Conservation (phyloP, 345 rosid genomes). For the Alliaria petiolata region DNA sequence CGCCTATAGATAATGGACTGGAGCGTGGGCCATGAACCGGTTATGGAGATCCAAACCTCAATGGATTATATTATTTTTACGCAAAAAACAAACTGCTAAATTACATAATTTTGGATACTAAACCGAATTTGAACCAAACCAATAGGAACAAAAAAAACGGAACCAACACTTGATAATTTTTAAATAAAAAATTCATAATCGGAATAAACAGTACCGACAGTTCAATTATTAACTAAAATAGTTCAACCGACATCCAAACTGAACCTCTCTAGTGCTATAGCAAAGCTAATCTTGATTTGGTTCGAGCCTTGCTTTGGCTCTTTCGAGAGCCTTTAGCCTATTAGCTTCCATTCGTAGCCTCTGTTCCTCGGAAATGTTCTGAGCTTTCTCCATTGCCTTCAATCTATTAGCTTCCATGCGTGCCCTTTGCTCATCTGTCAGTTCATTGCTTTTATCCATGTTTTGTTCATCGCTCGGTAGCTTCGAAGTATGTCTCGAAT, state of each 20-base stretch:
- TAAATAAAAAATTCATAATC: too few relatives aligned
- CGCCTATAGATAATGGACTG: too few relatives aligned
- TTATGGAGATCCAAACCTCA: too few relatives aligned
- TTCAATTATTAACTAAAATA: background rate
- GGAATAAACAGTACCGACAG: too few relatives aligned
- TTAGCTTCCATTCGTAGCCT: slow-evolving; percentile 82
- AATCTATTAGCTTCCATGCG: slow-evolving; percentile 77
- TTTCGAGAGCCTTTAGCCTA: slow-evolving; percentile 75
- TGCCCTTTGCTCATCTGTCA: slow-evolving; percentile 68
- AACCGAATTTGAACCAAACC: background rate
- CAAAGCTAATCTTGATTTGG: slow-evolving; percentile 14
- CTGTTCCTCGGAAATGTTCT: slow-evolving; percentile 68
- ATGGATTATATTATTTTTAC: too few relatives aligned
- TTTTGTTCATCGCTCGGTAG: slow-evolving; percentile 20
- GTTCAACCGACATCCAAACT: background rate
- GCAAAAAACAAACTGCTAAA: too few relatives aligned
- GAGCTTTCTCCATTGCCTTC: slow-evolving; percentile 73
- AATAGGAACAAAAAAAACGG: background rate
- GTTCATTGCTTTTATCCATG: slow-evolving; percentile 26
- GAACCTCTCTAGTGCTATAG: background rate
- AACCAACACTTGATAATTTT: background rate
- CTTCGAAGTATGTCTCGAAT: slow-evolving; percentile 34
- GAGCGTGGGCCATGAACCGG: too few relatives aligned
- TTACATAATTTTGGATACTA: background rate
- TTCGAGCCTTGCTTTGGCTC: slow-evolving; percentile 60